Base-by-base conservation (phyloP, 2,329 filamentous ascomycete genomes). In the Pseudogymnoascus sp. region DNA sequence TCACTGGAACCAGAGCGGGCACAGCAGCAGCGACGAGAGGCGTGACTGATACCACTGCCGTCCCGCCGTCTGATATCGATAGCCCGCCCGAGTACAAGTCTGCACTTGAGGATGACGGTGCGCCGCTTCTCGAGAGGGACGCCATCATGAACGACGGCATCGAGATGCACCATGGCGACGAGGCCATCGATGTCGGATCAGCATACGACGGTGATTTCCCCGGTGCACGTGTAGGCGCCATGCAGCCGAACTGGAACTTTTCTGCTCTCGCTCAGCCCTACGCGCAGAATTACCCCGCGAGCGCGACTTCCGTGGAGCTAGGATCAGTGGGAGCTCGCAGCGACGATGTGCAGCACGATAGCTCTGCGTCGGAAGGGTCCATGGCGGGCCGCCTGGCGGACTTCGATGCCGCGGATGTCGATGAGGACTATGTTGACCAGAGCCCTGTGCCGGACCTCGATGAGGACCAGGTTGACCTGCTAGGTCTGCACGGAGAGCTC, bases 301-400 rank as follows among this genome's bases (percentile, higher is more conserved):
- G 57, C 20, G 57, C 33, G 35, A 39, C 33, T 1, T 58, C 57
- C 11, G 33, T 37, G 18, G 37, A 37, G 25, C 22, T 58, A 4
- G 57, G 37, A 12, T 43, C 58, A 6, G 41, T 60, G 5, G 41
- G 28, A 33, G 64, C 54, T 22, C 43, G 64, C 8, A 72, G 70
- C 60, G 71, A 72, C 60, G 59, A 65, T 4, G 70, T 67, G 8
- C 62, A 72, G 20, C 64, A 69, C 57, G 65, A 71, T 28, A 72
- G 70, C 1, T 70, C 70, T 4, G 67, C 69, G 9, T 66, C 69
- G 43, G 60, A 57, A 25, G 60, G 41, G 11, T 67, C 64, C 3
- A 37, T 65, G 22, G 41, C 58, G 11, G 64, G 57, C n/a, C 69
- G 70, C 11, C 11, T 66, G 1, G 60, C 58, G 0, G 70, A 73